Percentiles rank a stretch among this genome's conserved stretches.
These are phyloP conservation scores for Paracoccidioides lutzii DNA, from an alignment of 2,329 filamentous ascomycete species.

Conservation along the genomic window DNA sequence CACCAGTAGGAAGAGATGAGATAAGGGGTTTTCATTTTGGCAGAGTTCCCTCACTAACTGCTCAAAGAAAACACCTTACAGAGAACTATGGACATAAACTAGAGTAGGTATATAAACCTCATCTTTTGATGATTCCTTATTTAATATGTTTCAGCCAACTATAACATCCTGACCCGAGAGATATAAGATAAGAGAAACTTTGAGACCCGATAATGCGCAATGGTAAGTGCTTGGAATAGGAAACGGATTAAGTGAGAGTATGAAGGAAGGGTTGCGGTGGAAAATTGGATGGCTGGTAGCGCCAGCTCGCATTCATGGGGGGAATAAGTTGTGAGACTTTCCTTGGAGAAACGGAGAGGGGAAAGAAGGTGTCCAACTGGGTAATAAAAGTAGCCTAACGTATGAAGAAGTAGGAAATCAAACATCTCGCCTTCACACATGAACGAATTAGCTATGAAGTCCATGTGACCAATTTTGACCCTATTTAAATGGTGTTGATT, in stretches of 20 bases:
- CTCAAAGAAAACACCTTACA: neutral
- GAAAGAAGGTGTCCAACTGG: no score
- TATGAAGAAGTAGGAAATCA: neutral
- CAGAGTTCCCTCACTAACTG: neutral
- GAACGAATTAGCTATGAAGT: neutral
- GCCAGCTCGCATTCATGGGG: neutral
- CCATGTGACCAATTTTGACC: no score
- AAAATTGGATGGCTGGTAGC: neutral
- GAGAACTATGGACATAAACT: neutral
- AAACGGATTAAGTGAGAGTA: neutral
- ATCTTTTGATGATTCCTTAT: neutral
- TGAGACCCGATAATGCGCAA: neutral
- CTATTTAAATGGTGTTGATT: neutral
- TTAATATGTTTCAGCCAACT: neutral
- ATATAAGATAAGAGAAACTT: neutral
- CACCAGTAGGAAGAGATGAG: neutral
- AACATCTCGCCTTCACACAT: conserved; percentile 1
- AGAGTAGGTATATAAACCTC: neutral
- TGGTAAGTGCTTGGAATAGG: neutral
- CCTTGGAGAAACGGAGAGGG: no score
- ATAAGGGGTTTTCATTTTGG: neutral
- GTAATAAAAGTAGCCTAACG: neutral
- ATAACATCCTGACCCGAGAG: neutral
- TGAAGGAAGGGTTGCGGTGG: neutral
- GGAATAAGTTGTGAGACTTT: neutral